These are phyloP conservation scores for Suillus plorans DNA, from an alignment of 768 basidiomycete genomes.

Conservation along the genomic window DNA sequence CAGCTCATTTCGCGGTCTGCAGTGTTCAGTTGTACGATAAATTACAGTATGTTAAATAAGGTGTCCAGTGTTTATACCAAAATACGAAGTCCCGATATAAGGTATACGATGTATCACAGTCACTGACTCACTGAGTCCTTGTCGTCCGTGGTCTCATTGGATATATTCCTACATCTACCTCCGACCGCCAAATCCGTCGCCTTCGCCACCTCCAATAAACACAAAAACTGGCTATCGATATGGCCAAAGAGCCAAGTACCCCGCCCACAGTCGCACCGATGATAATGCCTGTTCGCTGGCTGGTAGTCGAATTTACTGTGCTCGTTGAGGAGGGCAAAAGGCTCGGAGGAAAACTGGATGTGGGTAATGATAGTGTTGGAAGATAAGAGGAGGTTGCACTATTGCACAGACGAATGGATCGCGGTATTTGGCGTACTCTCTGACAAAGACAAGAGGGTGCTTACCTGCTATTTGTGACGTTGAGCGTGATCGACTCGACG, in stretches of 20 bases:
- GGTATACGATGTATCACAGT: neutral
- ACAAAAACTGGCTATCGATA: constrained; percentile 11
- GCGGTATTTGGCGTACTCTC: neutral
- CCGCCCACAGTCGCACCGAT: constrained; percentile 17
- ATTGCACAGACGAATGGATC: neutral
- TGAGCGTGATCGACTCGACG: constrained; percentile 37
- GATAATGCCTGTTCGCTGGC: constrained; percentile 11
- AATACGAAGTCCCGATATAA: constrained; percentile 1
- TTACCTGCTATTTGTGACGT: constrained; percentile 39
- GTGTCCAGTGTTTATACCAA: neutral
- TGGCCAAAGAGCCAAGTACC: constrained; percentile 13
- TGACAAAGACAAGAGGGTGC: constrained; percentile 7
- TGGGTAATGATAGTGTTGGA: constrained; percentile 23
- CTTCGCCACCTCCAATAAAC: constrained; percentile 12
- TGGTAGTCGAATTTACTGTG: constrained; percentile 3
- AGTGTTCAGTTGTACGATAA: neutral
- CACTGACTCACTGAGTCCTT: constrained; percentile 7
- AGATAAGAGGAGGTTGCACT: constrained; percentile 29
- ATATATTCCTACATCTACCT: neutral
- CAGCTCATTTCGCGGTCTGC: neutral
- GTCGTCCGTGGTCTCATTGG: neutral
- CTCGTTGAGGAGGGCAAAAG: constrained; percentile 11
- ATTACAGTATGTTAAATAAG: neutral
- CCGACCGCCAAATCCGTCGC: neutral
- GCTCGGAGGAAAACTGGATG: constrained; percentile 23